These are phyloP conservation scores for Leptodermis oblonga DNA, from an alignment of 257 asterid species.

Conservation along the genomic window DNA sequence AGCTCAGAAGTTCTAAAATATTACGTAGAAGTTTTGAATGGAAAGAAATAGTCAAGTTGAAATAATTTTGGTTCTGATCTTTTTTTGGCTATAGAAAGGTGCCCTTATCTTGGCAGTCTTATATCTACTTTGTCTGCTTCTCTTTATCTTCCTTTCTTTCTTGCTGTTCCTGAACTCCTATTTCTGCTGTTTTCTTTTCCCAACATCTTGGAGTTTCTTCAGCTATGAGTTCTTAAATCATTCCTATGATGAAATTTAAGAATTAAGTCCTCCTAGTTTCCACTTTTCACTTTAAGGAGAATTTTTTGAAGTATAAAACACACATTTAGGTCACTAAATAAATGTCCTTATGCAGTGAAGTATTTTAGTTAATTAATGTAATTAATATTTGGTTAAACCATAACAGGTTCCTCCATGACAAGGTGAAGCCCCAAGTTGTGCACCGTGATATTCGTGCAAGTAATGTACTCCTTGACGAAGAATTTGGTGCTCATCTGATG, in stretches of 20 bases:
- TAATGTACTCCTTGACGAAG: conserved; percentile 93
- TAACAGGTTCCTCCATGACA: conserved; percentile 88
- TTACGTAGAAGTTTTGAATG: not conserved
- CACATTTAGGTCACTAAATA: not conserved
- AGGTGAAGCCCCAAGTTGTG: conserved; percentile 98
- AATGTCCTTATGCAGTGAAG: not conserved
- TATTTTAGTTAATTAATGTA: not conserved
- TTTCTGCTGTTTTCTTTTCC: not conserved
- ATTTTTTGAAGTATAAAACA: not conserved
- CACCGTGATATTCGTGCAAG: conserved; percentile 93
- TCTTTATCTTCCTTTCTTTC: not conserved
- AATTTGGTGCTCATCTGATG: conserved; percentile 89
- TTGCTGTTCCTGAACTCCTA: not conserved
- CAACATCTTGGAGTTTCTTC: not conserved
- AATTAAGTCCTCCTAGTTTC: not conserved
- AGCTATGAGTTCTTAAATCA: not conserved
- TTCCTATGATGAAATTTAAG: not conserved
- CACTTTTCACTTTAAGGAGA: not conserved
- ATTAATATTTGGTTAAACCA: conserved; percentile 9
- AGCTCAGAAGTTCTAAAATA: not conserved
- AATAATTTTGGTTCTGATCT: not conserved
- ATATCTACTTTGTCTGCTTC: not conserved
- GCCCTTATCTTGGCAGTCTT: not conserved
- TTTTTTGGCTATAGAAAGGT: not conserved
- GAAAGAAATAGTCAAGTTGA: not conserved